Base-by-base conservation (phyloP, 164 flowering plant species). In the Stephania cephalantha region DNA sequence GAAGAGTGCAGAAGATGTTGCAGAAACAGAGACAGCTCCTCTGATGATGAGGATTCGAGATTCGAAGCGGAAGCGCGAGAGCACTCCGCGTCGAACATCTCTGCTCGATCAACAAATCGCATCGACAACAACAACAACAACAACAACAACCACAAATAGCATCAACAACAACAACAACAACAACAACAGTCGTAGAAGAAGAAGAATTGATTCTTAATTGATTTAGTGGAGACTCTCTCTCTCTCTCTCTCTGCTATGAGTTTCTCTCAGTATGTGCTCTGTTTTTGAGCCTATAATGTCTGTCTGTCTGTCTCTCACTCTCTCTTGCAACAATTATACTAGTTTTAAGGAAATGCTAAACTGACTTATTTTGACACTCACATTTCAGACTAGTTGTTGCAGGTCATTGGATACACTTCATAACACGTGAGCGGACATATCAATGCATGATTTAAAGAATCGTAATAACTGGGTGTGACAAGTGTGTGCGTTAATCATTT, bases 21-120 rank as follows among this genome's bases (percentile, higher is more conserved):
- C 1, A 89, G 78, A 42, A 87, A 85, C 15, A 81, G 29, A 0
- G 88, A 83, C 45, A 88, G 79, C 25, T 87, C 91, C 72, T 87
- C 90, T 1, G 42, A 35, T 35, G 42, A 35, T 35, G 42, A 35
- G 6, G 85, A 73, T 63, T 85, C 88, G 42, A 81, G 74, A 30
- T 76, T 44, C 2, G 58, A 30, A 76, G 48, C 2, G 58, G 72
- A 45, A 52, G 31, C 18, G 29, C 42, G 80, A 61, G 20, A 81
- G 63, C 45, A 68, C 45, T 5, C 31, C 12, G 68, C 68, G 69
- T 84, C 82, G 83, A 84, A 83, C 86, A 81, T 84, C 79, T 88
- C 85, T 72, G 84, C 86, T 35, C 42, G 42, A 35, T 35, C 42
- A 35, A 35, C 87, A 84, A 83, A 31, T n/a, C 8, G 18, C 45